Percentiles rank a stretch among this genome's conserved stretches.
phyloP scores from a whole-genome alignment of 805 yeast genomes.

The Pachysolen tannophilus region DNA sequence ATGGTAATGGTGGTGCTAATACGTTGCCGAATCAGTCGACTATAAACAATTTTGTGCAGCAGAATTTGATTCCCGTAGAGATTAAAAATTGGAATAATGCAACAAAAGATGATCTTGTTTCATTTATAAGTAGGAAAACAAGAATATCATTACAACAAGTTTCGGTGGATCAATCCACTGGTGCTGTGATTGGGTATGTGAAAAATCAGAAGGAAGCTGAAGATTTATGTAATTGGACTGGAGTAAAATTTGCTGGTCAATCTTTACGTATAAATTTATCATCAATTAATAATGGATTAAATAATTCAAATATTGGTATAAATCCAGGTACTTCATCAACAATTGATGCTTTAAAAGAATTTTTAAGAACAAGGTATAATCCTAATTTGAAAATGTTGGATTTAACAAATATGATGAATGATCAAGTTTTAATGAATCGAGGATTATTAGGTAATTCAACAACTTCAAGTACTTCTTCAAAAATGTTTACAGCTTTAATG shows the following conservation, averaged over 20 bases:
- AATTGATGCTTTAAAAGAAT: conserved; percentile 50
- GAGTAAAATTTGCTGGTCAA: conserved; percentile 78
- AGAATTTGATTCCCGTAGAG: conserved; percentile 39
- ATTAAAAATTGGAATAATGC: conserved; percentile 82
- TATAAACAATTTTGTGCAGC: conserved; percentile 12
- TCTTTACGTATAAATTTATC: conserved; percentile 40
- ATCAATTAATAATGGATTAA: conserved; percentile 16
- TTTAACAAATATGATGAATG: conserved; percentile 55
- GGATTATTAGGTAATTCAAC: conserved; percentile 45
- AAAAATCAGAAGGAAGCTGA: conserved; percentile 47
- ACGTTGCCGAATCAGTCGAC: conserved; percentile 16
- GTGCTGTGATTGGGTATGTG: conserved; percentile 54
- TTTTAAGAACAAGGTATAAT: conserved; percentile 62
- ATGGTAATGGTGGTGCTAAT: conserved; percentile 10
- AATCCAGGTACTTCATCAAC: conserved; percentile 27
- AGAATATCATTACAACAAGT: conserved; percentile 47
- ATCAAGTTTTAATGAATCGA: conserved; percentile 43
- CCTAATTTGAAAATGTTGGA: conserved; percentile 59
- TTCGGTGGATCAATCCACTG: conserved; percentile 37
- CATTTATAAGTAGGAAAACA: conserved; percentile 63
- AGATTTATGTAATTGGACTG: conserved; percentile 52
- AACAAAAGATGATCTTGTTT: conserved; percentile 54
- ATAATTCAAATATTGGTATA: conserved; percentile 17
- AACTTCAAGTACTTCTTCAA: conserved; percentile 55
- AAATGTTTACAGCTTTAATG: conserved; percentile 86